Base-by-base conservation (phyloP, 2,329 filamentous ascomycete genomes). In the Nigrospora osmanthi region DNA sequence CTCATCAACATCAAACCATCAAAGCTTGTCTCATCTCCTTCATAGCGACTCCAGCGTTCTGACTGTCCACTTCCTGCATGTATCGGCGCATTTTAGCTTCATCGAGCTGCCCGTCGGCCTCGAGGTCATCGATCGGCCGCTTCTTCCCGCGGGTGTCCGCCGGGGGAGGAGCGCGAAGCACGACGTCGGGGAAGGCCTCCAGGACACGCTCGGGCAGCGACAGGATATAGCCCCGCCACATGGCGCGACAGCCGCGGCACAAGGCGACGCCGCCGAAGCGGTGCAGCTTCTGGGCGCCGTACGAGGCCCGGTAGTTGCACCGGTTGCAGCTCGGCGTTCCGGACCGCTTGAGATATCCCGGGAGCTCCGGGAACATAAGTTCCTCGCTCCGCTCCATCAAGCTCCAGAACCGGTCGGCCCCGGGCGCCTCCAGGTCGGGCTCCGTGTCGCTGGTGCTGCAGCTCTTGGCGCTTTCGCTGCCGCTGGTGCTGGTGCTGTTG, bases 291-390 rank as follows among this genome's bases (percentile, higher is more conserved):
- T 48, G 37, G 28, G 50, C 44, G n/a, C 50, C 50, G 31, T 52
- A 50, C 12, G 48, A 46, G 6, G 28, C 7, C 3, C 44, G 45
- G 23, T 47, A 48, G 7, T 15, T 11, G 31, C 52, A 54, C 6
- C 35, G 17, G 7, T 45, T 19, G 35, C 52, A 54, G 9, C 36
- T 19, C 13, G 16, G 23, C 7, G 45, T 30, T 14, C 38, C 51
- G 15, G 41, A 39, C n/a, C 16, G 32, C 30, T 53, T 44, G 13
- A 56, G 45, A 6, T 47, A 16, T 1, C 42, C 46, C 12, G 44
- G n/a, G 5, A 56, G 40, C 28, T 40, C 51, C 2, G 44, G 45
- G 34, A 55, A 51, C 48, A 56, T 46, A 15, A 54, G 42, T 15
- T 50, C 37, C 1, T 49, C 47, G 43, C 44, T 38, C 11, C 43